These are phyloP conservation scores for Brassica incana DNA, from an alignment of 345 rosid species.

Conservation along the genomic window DNA sequence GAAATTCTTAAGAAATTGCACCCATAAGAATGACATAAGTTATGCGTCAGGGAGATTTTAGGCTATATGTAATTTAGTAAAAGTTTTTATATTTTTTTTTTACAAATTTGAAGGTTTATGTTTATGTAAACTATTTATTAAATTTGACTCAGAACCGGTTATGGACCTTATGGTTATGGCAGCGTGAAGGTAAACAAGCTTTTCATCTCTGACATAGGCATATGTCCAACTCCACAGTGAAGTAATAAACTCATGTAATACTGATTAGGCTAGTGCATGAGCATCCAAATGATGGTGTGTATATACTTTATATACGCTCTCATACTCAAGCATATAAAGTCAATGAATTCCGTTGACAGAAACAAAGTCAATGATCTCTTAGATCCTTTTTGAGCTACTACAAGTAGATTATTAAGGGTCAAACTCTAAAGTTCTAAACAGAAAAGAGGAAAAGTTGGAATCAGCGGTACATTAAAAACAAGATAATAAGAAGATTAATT, in stretches of 20 bases:
- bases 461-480: background rate
- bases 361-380: constrained; percentile 1
- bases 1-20: background rate
- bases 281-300: background rate
- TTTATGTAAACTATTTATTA: too few relatives aligned
- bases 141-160: background rate
- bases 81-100: too few relatives aligned
- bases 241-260: background rate
- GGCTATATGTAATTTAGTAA: background rate
- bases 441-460: background rate
- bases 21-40: background rate
- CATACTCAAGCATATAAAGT: background rate
- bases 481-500: background rate
- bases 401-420: background rate
- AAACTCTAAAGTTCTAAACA: background rate
- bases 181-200: background rate
- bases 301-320: background rate
- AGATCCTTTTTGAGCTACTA: constrained; percentile 6
- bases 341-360: constrained; percentile 5
- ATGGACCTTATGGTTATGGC: background rate
- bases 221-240: background rate
- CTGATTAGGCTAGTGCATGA: background rate
- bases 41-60: background rate
- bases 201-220: background rate
- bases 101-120: background rate